phyloP scores from a whole-genome alignment of 805 yeast genomes.

The Priceomyces castillae region DNA sequence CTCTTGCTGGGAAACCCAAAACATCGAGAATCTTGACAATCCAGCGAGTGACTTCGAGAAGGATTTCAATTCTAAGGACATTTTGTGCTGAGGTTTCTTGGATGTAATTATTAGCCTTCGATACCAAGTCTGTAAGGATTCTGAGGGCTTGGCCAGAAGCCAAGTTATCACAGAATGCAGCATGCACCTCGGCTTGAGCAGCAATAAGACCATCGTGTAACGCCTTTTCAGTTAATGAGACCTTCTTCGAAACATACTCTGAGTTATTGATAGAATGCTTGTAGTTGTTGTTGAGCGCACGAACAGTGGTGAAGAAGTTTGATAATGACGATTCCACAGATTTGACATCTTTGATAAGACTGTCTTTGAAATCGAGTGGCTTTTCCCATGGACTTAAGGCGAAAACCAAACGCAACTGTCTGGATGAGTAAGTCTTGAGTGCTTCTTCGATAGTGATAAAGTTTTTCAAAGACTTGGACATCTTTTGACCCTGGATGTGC shows the following conservation, averaged over 20 bases:
- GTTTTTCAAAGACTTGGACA: constrained; percentile 93
- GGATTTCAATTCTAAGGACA: constrained; percentile 60
- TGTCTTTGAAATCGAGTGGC: constrained; percentile 87
- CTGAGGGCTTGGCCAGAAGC: constrained; percentile 75
- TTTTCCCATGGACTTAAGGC: constrained; percentile 91
- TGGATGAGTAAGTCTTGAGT: constrained; percentile 59
- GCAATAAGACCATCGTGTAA: constrained; percentile 48
- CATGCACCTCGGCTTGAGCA: constrained; percentile 62
- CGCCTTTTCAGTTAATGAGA: constrained; percentile 51
- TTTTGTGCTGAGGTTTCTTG: constrained; percentile 36
- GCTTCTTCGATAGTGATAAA: constrained; percentile 95
- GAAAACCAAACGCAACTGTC: constrained; percentile 89
- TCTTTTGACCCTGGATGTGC: constrained; percentile 97
- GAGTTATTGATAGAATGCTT: constrained; percentile 43
- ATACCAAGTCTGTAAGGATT: constrained; percentile 62
- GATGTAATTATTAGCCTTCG: constrained; percentile 71
- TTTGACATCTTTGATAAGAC: constrained; percentile 71
- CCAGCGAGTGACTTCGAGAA: constrained; percentile 63
- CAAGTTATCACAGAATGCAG: constrained; percentile 85
- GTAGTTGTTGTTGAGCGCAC: constrained; percentile 74
- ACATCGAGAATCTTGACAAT: constrained; percentile 66
- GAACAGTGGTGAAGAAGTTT: constrained; percentile 83
- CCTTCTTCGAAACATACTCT: constrained; percentile 62
- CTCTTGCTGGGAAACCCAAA: constrained; percentile 72
- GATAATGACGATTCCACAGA: constrained; percentile 69